Conservation (phyloP, 306 rosid species). For the Vachellia pachyceras region DNA sequence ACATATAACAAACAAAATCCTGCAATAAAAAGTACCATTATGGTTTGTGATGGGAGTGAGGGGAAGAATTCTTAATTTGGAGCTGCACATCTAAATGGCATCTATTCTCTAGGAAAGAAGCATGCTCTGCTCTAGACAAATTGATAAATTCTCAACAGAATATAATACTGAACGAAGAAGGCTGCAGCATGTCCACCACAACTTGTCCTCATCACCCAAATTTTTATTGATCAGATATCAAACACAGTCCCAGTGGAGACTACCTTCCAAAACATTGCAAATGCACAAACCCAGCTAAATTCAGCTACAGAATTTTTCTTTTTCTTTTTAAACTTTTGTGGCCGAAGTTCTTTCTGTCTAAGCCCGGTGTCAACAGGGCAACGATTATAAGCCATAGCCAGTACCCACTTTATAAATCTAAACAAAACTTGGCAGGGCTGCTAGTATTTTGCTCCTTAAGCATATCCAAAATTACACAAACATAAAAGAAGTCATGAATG, state of each 20-base stretch:
- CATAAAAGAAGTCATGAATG: neutral
- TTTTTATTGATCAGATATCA: neutral
- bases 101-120: neutral
- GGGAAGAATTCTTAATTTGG: neutral
- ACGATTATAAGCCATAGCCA: neutral
- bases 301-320: neutral
- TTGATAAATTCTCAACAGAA: neutral
- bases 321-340: neutral
- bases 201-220: neutral
- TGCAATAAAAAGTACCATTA: neutral
- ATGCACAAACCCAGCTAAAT: neutral
- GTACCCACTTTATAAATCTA: neutral
- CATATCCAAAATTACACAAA: neutral
- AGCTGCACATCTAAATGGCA: neutral
- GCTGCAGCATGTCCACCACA: neutral
- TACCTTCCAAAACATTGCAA: neutral
- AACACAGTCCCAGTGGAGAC: neutral
- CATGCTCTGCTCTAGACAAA: neutral
- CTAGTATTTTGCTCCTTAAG: neutral
- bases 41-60: neutral
- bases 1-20: neutral
- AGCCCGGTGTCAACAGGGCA: neutral
- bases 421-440: neutral
- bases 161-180: neutral
- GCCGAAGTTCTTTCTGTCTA: neutral